A percentile compares a stretch with the other conserved stretches of the same genome.
phyloP scores from a whole-genome alignment of 768 basidiomycete species.

The Boletus fagicola region DNA sequence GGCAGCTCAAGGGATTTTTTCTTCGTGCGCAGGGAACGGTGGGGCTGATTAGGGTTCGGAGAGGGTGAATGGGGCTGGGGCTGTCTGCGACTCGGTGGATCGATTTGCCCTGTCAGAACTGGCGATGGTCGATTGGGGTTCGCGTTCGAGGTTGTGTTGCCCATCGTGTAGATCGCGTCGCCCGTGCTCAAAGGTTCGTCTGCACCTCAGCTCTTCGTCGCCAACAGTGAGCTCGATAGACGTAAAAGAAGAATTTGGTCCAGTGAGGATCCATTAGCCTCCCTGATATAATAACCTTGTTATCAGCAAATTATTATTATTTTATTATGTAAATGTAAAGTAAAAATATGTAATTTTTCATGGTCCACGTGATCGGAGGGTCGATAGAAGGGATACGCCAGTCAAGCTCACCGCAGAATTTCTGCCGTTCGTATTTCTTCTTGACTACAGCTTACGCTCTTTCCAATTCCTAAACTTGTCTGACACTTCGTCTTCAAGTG shows the following conservation, averaged over 20 bases:
- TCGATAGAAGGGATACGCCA: too few species aligned
- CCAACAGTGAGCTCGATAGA: slow-evolving; percentile 29
- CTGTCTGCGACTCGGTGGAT: slow-evolving; percentile 19
- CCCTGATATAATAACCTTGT: slow-evolving; percentile 22
- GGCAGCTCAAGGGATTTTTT: slow-evolving; percentile 76
- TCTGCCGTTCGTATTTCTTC: background rate
- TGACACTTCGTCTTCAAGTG: too few species aligned
- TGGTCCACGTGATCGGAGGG: slow-evolving; percentile 1
- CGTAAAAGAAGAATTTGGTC: slow-evolving; percentile 32
- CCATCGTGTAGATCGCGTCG: slow-evolving; percentile 31
- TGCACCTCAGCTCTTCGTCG: slow-evolving; percentile 17
- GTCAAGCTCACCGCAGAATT: background rate
- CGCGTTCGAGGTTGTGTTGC: slow-evolving; percentile 33
- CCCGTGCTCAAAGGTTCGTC: slow-evolving; percentile 15
- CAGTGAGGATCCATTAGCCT: slow-evolving; percentile 25
- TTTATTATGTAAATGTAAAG: slow-evolving; percentile 15
- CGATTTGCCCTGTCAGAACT: slow-evolving; percentile 26
- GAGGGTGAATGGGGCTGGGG: slow-evolving; percentile 36
- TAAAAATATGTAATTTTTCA: slow-evolving; percentile 4
- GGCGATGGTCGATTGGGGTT: slow-evolving; percentile 30
- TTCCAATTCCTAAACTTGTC: background rate
- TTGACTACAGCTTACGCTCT: background rate
- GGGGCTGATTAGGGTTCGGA: slow-evolving; percentile 44
- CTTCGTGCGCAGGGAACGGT: slow-evolving; percentile 62
- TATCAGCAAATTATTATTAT: slow-evolving; percentile 13